Conservation (phyloP, 345 rosid species). For the Bruguiera parviflora region DNA sequence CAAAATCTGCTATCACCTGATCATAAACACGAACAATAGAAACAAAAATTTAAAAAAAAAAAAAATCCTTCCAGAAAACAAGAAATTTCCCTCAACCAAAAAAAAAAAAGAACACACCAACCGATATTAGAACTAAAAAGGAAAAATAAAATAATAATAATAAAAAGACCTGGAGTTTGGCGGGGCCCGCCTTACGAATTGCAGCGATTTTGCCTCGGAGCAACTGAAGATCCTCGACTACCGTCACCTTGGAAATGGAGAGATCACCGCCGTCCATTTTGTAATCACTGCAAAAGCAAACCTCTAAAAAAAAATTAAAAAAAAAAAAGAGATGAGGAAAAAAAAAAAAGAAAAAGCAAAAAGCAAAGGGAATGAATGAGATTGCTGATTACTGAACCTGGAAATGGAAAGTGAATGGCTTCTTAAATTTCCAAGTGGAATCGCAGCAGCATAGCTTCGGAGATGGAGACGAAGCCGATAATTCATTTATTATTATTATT, state of each 20-base stretch:
- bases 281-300: background rate
- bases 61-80: background rate
- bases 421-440: too few relatives aligned
- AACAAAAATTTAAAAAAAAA: background rate
- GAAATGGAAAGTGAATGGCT: too few relatives aligned
- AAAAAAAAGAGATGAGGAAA: too few relatives aligned
- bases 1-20: constrained; percentile 81
- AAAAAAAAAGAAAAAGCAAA: too few relatives aligned
- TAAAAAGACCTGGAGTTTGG: constrained; percentile 69
- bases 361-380: too few relatives aligned
- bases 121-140: background rate
- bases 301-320: too few relatives aligned
- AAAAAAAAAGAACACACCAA: background rate
- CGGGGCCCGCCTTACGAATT: constrained; percentile 60
- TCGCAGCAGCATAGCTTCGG: too few relatives aligned
- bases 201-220: constrained; percentile 47
- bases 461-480: too few relatives aligned
- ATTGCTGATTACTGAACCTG: too few relatives aligned
- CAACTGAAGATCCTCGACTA: constrained; percentile 38
- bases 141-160: background rate
- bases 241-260: constrained; percentile 32
- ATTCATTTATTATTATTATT: too few relatives aligned
- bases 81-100: background rate
- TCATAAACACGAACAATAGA: background rate
- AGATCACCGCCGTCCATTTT: constrained; percentile 19